Percentiles rank a stretch among this genome's conserved stretches.
These are phyloP conservation scores for Plasmodium fragile DNA, from an alignment of 169 alveolate species.

Conservation along the genomic window DNA sequence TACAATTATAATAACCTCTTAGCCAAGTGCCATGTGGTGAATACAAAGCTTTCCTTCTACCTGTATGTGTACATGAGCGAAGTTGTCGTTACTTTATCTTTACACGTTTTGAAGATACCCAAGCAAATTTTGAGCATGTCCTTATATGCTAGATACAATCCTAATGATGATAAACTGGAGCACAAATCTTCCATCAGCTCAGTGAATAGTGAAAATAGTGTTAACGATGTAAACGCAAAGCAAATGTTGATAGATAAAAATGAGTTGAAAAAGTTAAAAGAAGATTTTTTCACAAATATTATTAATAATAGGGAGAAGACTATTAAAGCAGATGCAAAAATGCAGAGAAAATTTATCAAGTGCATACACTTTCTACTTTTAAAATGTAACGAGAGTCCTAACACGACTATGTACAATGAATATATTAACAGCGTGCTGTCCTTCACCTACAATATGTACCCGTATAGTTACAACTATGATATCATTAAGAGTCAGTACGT, in stretches of 20 bases:
- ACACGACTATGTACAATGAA: constrained; percentile 45
- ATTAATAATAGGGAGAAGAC: constrained; percentile 52
- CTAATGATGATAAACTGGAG: constrained; percentile 20
- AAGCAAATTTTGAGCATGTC: constrained; percentile 20
- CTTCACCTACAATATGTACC: constrained; percentile 66
- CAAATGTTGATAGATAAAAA: background rate
- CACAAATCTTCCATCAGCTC: constrained; percentile 4
- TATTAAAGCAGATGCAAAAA: constrained; percentile 68
- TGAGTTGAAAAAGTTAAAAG: constrained; percentile 29
- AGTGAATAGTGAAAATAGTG: constrained; percentile 9
- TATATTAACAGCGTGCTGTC: constrained; percentile 60
- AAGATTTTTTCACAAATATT: constrained; percentile 26
- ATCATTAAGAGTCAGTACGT: constrained; percentile 62
- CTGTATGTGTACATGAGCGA: constrained; percentile 38
- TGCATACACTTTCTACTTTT: constrained; percentile 51
- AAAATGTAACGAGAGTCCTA: constrained; percentile 52
- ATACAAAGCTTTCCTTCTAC: constrained; percentile 47
- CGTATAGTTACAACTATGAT: constrained; percentile 66
- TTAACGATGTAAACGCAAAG: background rate
- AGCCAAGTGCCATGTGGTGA: constrained; percentile 48
- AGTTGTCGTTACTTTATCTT: constrained; percentile 41
- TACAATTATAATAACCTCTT: constrained; percentile 35
- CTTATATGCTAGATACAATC: background rate
- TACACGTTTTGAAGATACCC: constrained; percentile 53
- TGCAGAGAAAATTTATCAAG: constrained; percentile 62